Evolutionary conservation across 139 green algal genomes (phyloP), one percentile per base, ranked within the genome.

Genomic region (Chlorella sp.): DNA sequence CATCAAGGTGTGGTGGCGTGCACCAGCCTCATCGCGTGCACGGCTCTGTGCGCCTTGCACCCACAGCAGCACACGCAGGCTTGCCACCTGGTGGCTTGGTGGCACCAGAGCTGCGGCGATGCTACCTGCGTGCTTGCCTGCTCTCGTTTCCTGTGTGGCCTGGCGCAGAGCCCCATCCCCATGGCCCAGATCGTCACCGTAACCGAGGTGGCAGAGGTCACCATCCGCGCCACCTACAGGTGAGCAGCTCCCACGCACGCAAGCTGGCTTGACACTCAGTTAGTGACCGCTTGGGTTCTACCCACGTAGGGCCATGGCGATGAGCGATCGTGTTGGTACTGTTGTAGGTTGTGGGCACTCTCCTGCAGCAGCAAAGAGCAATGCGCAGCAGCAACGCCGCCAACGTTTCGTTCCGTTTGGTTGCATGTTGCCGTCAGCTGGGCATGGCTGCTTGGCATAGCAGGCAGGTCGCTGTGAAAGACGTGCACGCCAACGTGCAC

Each of bases 121-220:
- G n/a, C n/a, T n/a, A n/a, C n/a, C n/a, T n/a, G n/a, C n/a, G n/a
- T n/a, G n/a, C n/a, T n/a, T n/a, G n/a, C n/a, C n/a, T n/a, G n/a
- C n/a, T n/a, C n/a, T n/a, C n/a, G n/a, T n/a, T n/a, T n/a, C n/a
- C n/a, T n/a, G n/a, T n/a, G n/a, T n/a, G n/a, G n/a, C n/a, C n/a
- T n/a, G n/a, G n/a, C 65, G 32, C n/a, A 49, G 61, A 71, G 65
- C 62, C 68, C 62, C 33, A 50, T 71, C n/a, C 62, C 59, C 22
- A 72, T 84, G 50, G 64, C 71, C 17, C 75, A 82, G 59, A 86
- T 90, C 36, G 69, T 73, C 31, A 60, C 75, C 2, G 80, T 84
- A 3, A 82, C 80, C 35, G 75, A 76, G 27, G 85, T 92, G 30
- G 80, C 83, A 2, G 79, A 92, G 35, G 75, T 62, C 29, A 93